Base-by-base conservation (phyloP, 306 rosid genomes). In the Erythrophleum fordii region DNA sequence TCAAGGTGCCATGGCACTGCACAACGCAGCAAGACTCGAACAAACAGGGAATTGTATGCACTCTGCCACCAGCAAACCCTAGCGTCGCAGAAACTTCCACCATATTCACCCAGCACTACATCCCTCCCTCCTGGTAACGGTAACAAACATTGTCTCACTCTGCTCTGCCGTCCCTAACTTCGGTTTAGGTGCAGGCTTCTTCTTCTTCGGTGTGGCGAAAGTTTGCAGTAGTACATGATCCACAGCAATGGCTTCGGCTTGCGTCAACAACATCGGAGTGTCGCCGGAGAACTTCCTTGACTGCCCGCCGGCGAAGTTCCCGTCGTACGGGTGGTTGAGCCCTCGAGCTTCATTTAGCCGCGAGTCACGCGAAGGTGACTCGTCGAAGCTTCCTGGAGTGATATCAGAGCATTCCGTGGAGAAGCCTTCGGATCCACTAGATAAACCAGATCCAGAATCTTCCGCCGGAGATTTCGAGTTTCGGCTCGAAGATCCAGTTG, bases 181-280 rank as follows among this genome's bases (percentile, higher is more conserved):
- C 5, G 18, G 20, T 6, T 13, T 11, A 1, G 51, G 29, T 39
- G 18, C 49, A 20, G 29, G 2, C n/a, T n/a, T 2, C 73, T 12
- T 25, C 22, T 41, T 69, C 37, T 44, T 6, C 56, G 8, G 52
- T 7, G 73, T 2, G 2, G 10, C 34, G 0, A 5, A 25, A 68
- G 73, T 44, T 68, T 61, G 2, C 7, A 6, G 25, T 12, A 37
- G 72, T 77, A 41, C 80, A 81, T 86, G 86, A 82, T 81, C 83
- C 72, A 23, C 13, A 6, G 39, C 70, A 23, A 95, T 95, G 99
- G 98, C 99, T 53, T 95, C 99, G 3, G 99, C 99, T 3, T 95
- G 98, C 42, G 89, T 95, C 67, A 95, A 95, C 89, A 93, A 91
- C 83, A 89, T 95, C 39, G 89, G 84, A 14, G 72, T 91, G 77